phyloP scores from a whole-genome alignment of 495 filamentous ascomycete genomes.

The Penicillium steckii region DNA sequence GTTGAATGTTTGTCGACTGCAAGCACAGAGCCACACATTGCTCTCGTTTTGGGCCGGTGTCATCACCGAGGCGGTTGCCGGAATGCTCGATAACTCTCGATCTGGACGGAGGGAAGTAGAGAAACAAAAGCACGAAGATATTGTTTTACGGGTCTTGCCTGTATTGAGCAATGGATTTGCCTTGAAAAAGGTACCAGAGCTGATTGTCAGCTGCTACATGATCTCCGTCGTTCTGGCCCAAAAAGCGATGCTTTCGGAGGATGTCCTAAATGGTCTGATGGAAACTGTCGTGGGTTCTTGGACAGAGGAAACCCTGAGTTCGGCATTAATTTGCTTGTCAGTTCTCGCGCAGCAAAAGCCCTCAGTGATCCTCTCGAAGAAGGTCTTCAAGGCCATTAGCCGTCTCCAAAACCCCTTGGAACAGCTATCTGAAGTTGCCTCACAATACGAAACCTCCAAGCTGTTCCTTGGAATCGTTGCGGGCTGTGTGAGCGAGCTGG shows the following conservation, averaged over 20 bases:
- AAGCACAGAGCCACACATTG: conserved; percentile 69
- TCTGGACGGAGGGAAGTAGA: conserved; percentile 68
- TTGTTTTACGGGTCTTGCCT: conserved; percentile 72
- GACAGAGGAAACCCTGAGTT: conserved; percentile 64
- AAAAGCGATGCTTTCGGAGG: conserved; percentile 74
- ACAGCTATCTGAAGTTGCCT: conserved; percentile 59
- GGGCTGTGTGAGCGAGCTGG: conserved; percentile 62
- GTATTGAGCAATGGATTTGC: conserved; percentile 72
- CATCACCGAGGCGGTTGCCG: conserved; percentile 74
- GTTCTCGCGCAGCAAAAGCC: conserved; percentile 77
- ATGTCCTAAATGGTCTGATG: conserved; percentile 77
- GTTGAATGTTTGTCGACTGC: conserved; percentile 61
- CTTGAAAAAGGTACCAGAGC: conserved; percentile 68
- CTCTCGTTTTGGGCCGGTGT: conserved; percentile 87
- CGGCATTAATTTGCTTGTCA: conserved; percentile 77
- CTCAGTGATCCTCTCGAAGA: conserved; percentile 52
- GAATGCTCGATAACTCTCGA: conserved; percentile 70
- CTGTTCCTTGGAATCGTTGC: conserved; percentile 70
- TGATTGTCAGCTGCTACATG: conserved; percentile 88
- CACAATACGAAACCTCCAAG: conserved; percentile 66
- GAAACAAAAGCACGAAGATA: conserved; percentile 71
- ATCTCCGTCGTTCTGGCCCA: conserved; percentile 78
- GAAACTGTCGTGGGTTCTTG: conserved; percentile 75
- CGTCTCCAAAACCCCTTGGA: conserved; percentile 58
- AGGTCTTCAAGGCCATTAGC: conserved; percentile 66